These are phyloP conservation scores for Dryas octopetala DNA, from an alignment of 306 rosid species.

Conservation along the genomic window DNA sequence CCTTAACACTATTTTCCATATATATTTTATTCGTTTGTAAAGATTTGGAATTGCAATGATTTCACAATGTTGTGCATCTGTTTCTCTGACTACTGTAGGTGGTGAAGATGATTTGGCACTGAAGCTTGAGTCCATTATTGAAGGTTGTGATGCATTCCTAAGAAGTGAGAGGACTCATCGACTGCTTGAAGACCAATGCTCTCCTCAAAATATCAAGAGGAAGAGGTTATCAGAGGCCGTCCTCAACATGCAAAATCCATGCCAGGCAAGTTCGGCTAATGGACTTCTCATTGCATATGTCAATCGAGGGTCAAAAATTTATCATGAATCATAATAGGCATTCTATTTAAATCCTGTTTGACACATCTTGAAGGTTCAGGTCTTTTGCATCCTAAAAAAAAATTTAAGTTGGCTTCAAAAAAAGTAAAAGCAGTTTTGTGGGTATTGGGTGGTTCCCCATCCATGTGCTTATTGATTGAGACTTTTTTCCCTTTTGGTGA, in stretches of 20 bases:
- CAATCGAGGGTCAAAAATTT: background rate
- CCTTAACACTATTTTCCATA: too few relatives aligned
- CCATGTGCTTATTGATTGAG: background rate
- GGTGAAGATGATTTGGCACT: slow-evolving; percentile 55
- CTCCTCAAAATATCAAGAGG: slow-evolving; percentile 38
- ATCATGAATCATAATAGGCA: background rate
- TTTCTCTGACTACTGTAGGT: slow-evolving; percentile 40
- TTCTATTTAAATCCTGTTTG: background rate
- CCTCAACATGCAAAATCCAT: slow-evolving; percentile 38
- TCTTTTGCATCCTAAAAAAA: background rate
- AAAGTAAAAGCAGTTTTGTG: background rate
- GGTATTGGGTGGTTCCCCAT: background rate
- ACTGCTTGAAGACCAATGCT: slow-evolving; percentile 37
- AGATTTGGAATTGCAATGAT: too few relatives aligned
- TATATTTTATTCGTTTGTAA: too few relatives aligned
- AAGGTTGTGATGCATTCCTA: slow-evolving; percentile 48
- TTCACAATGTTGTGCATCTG: background rate
- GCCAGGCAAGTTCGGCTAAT: slow-evolving; percentile 55
- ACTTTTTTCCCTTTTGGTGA: background rate
- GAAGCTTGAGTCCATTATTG: slow-evolving; percentile 64
- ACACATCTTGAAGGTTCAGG: background rate
- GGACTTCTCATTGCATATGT: background rate
- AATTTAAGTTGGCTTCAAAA: background rate
- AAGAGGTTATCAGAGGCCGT: slow-evolving; percentile 56
- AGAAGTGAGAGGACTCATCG: slow-evolving; percentile 34